Evolutionary conservation across 306 rosid genomes (phyloP).

Genomic region (Trifolium repens): DNA sequence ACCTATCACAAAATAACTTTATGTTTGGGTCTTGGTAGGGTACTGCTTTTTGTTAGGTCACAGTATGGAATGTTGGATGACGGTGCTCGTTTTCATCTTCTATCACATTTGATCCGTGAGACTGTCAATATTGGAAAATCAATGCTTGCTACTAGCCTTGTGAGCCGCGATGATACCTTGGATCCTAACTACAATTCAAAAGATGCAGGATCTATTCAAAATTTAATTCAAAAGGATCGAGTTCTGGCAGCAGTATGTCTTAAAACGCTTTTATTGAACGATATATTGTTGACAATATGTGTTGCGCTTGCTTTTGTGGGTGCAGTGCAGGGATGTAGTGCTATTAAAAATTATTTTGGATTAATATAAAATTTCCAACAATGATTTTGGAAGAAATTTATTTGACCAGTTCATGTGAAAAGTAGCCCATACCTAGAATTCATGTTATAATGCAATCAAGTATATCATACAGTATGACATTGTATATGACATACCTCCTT

Average conservation of each 20-base stretch:
- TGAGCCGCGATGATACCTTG: conserved; percentile 67
- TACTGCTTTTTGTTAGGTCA: conserved; percentile 85
- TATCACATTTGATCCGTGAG: conserved; percentile 91
- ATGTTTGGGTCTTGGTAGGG: conserved; percentile 63
- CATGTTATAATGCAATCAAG: neutral
- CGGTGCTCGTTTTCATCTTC: conserved; percentile 91
- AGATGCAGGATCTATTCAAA: conserved; percentile 80
- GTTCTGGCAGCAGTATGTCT: conserved; percentile 86
- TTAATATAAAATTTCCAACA: conserved; percentile 16
- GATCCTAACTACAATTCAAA: conserved; percentile 56
- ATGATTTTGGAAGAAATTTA: conserved; percentile 1
- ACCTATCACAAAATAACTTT: conserved; percentile 42
- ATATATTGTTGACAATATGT: neutral
- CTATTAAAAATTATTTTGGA: neutral
- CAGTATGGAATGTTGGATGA: conserved; percentile 83
- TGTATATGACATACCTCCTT: conserved; percentile 7
- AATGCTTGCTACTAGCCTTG: conserved; percentile 83
- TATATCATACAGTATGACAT: neutral
- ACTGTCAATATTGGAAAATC: conserved; percentile 82
- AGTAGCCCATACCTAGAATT: neutral
- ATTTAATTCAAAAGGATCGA: conserved; percentile 89
- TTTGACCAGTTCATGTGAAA: conserved; percentile 20
- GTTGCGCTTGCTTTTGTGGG: neutral
- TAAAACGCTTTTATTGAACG: conserved; percentile 20
- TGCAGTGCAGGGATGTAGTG: neutral